Percentiles rank a stretch among this genome's conserved stretches.
Evolutionary conservation across 2,329 filamentous ascomycete genomes (phyloP).

Genomic region (Talaromyces sp.): DNA sequence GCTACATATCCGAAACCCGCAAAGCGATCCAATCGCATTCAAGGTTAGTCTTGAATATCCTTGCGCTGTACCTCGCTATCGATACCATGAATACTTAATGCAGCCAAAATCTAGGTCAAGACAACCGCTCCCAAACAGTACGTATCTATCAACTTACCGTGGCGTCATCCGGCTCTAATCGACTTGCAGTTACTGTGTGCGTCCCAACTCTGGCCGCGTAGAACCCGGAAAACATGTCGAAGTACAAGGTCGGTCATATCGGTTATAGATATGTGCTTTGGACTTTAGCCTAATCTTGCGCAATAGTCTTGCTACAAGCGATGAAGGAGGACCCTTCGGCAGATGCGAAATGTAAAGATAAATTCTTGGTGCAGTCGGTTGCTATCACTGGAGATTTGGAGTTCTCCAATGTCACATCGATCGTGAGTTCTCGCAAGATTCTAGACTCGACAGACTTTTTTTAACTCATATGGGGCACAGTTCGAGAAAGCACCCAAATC

Average conservation of each 20-base stretch:
- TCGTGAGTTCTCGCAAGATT: slow-evolving; percentile 59
- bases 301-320: slow-evolving; percentile 82
- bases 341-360: slow-evolving; percentile 91
- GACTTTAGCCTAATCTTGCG: slow-evolving; percentile 25
- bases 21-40: slow-evolving; percentile 60
- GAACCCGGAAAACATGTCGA: slow-evolving; percentile 86
- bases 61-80: slow-evolving; percentile 12
- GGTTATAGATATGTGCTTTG: neutral
- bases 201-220: slow-evolving; percentile 94
- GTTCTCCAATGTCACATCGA: slow-evolving; percentile 72
- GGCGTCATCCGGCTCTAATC: slow-evolving; percentile 19
- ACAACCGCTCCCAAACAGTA: slow-evolving; percentile 99
- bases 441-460: neutral
- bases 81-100: slow-evolving; percentile 16
- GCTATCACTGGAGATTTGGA: slow-evolving; percentile 79
- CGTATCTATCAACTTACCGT: slow-evolving; percentile 35
- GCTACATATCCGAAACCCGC: slow-evolving; percentile 57
- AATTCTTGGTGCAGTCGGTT: slow-evolving; percentile 94
- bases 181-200: slow-evolving; percentile 80
- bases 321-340: slow-evolving; percentile 92
- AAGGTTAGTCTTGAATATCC: slow-evolving; percentile 48
- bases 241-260: slow-evolving; percentile 68
- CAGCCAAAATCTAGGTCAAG: slow-evolving; percentile 69
- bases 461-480: slow-evolving; percentile 42
- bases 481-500: slow-evolving; percentile 74